phyloP scores from a whole-genome alignment of 2,329 filamentous ascomycete species.

The Atkinsonella hypoxylon region DNA sequence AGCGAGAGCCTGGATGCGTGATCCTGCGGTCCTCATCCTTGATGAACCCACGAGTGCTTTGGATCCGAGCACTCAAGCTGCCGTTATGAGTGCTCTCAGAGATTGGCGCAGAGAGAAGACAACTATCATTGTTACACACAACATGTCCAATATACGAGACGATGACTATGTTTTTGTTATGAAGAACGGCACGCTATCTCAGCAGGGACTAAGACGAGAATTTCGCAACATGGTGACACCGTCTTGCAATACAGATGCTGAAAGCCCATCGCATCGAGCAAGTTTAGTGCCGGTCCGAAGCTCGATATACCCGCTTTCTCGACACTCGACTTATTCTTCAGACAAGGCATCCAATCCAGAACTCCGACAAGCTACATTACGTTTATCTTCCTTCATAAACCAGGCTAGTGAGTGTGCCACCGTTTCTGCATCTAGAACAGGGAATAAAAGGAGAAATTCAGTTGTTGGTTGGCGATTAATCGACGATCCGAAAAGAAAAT shows the following conservation, averaged over 20 bases:
- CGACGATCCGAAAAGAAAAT: not conserved
- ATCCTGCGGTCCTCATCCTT: constrained; percentile 70
- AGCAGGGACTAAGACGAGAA: constrained; percentile 40
- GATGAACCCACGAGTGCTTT: constrained; percentile 84
- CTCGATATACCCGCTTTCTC: too few relatives aligned
- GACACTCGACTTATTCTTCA: too few relatives aligned
- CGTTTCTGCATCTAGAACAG: constrained; percentile 26
- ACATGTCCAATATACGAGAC: constrained; percentile 61
- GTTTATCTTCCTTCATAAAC: not conserved
- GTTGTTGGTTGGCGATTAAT: constrained; percentile 26
- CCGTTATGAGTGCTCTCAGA: constrained; percentile 65
- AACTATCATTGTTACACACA: constrained; percentile 88
- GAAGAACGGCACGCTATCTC: constrained; percentile 54
- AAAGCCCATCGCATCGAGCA: not conserved
- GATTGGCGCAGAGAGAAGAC: constrained; percentile 70
- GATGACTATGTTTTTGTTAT: constrained; percentile 73
- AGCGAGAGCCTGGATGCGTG: constrained; percentile 62
- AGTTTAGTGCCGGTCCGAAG: not conserved
- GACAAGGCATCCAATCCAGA: not conserved
- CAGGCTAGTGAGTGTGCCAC: too few relatives aligned
- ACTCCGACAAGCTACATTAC: not conserved
- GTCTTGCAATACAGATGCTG: not conserved
- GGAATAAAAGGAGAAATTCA: constrained; percentile 35
- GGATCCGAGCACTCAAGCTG: constrained; percentile 55
- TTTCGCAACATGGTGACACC: not conserved